These are phyloP conservation scores for Yamadazyma triangularis DNA, from an alignment of 1,139 yeast genomes.

Conservation along the genomic window DNA sequence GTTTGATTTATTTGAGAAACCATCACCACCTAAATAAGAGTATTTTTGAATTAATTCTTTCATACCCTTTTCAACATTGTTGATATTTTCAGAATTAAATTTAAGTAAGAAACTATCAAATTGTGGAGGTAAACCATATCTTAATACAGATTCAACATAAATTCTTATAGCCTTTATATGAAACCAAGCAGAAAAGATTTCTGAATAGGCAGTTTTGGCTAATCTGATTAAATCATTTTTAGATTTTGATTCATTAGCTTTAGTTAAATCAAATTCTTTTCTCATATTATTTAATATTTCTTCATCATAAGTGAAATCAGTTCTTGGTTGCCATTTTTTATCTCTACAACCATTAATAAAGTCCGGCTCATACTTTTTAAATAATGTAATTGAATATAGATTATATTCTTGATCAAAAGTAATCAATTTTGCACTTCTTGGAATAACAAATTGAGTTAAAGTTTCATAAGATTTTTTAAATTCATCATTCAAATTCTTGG, in stretches of 20 bases:
- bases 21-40: conserved; percentile 89
- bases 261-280: conserved; percentile 73
- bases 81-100: conserved; percentile 33
- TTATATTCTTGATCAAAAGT: conserved; percentile 69
- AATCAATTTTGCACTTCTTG: conserved; percentile 74
- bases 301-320: conserved; percentile 82
- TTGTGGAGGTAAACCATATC: conserved; percentile 95
- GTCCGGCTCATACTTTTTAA: conserved; percentile 72
- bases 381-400: conserved; percentile 75
- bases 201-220: conserved; percentile 83
- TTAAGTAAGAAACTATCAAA: conserved; percentile 64
- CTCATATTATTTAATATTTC: conserved; percentile 66
- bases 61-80: conserved; percentile 55
- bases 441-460: conserved; percentile 77
- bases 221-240: conserved; percentile 79
- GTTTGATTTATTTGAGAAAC: conserved; percentile 61
- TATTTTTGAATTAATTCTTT: conserved; percentile 66
- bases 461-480: conserved; percentile 74
- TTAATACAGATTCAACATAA: conserved; percentile 65
- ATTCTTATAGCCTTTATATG: conserved; percentile 69
- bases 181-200: conserved; percentile 79
- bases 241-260: conserved; percentile 66
- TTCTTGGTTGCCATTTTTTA: conserved; percentile 83
- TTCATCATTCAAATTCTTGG: conserved; percentile 55
- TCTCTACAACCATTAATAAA: conserved; percentile 75